Evolutionary conservation across 1,284 basidiomycete genomes (phyloP), one percentile per base, ranked within the genome.

Genomic region (Erythrobasidium hasegawianum): DNA sequence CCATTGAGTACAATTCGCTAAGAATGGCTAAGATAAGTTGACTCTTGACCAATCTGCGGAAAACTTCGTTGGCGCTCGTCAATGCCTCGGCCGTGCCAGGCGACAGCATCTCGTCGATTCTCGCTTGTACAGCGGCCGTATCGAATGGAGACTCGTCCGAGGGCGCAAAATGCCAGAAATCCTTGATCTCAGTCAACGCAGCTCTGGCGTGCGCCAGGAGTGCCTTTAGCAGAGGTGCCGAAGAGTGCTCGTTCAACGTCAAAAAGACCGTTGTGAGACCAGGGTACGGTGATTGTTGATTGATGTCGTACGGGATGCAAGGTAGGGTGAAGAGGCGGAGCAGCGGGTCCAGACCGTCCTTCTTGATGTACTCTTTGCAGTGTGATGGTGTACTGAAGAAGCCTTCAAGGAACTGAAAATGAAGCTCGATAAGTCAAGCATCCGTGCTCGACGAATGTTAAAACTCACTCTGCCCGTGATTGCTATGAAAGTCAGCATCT

Each of bases 241-340:
- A 87, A 47, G 89, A 85, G 50, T 89, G 86, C 75, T 97, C 94
- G 8, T 87, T 86, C 82, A 97, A 87, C 7, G 87, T 87, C 8
- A 92, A 85, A 75, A 97, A 84, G 57, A 97, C 85, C 75, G 90
- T 87, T 9, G 95, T 87, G 72, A 97, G 82, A 0, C 90, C 88
- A 74, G 88, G 90, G 58, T 86, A 90, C 16, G 86, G 86, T 62
- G 86, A 82, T 62, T 90, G 90, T 69, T 85, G 86, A 4, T 87
- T 86, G 75, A 91, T 96, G 76, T 94, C 88, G 72, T 90, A 90
- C 0, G 96, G 92, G 41, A 96, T 81, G 74, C 89, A 95, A 4
- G 93, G 89, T 29, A 95, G 80, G 38, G 84, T 83, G 57, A 91
- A 89, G 27, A 97, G 81, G 68, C 83, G 82, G 57, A 92, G 86